Evolutionary conservation across 495 filamentous ascomycete genomes (phyloP), one percentile per base, ranked within the genome.

Genomic region (Umbilicaria muhlenbergii): DNA sequence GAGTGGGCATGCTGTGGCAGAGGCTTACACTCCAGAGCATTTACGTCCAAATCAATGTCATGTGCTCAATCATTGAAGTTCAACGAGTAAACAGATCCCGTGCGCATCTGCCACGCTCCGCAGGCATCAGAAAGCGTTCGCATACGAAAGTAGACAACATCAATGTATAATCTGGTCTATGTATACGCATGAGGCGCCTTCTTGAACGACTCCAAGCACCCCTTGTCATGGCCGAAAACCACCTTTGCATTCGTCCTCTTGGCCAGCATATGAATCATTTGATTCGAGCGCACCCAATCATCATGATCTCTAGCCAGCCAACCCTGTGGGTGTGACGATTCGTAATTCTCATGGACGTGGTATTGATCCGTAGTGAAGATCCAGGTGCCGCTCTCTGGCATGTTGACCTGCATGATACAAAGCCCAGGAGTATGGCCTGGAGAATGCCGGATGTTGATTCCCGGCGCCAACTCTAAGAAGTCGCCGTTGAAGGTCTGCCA

Each of bases 281-380:
- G 52, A 38, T 62, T 41, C 47, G 61, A 66, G 11, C 53, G 46
- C n/a, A 58, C 51, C 67, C 67, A 70, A 1, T 52, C 58, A 42
- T 47, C 55, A 51, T 69, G 60, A 49, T 70, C 65, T 31, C 66
- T 42, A 11, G 58, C 57, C 15, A 69, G 45, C 51, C 65, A 63
- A 0, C 68, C 69, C 16, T 70, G 67, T 1, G 67, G 61, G 16
- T 56, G 48, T 1, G 49, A 47, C 1, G 56, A 19, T 34, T 58
- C 50, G 36, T 50, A 61, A 35, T 66, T 68, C 44, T 68, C 65
- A 3, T 35, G 46, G 0, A 67, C 55, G 48, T 67, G 63, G 38
- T 58, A 68, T 44, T 65, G 63, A 50, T 68, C 67, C 8, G 53
- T 62, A 1, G 61, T 67, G 51, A 58, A 67, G 31, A 70, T 59